phyloP scores from a whole-genome alignment of 768 basidiomycete genomes.

The Pholiota molesta region DNA sequence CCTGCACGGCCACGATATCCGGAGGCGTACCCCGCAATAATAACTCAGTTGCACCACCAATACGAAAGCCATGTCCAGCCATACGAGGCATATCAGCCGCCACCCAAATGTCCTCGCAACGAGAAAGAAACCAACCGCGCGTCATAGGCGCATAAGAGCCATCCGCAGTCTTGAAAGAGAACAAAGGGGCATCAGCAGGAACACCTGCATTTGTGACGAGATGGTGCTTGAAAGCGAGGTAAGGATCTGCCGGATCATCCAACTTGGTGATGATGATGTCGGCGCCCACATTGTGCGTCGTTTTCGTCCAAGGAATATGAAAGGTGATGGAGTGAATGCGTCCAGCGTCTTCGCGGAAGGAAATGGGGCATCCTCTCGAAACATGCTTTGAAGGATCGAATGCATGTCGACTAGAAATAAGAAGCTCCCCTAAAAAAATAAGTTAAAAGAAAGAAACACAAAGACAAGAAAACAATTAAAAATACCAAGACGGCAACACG shows the following conservation, averaged over 20 bases:
- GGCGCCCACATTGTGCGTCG: conserved; percentile 27
- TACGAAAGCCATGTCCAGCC: conserved; percentile 26
- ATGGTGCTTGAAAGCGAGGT: neutral
- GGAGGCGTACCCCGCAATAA: conserved; percentile 29
- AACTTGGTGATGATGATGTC: conserved; percentile 26
- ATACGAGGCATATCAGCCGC: neutral
- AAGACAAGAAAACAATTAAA: too few species aligned
- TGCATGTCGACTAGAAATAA: conserved; percentile 9
- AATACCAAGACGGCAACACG: conserved; percentile 31
- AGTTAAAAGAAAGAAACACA: too few species aligned
- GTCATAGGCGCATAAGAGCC: neutral
- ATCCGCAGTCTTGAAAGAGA: conserved; percentile 13
- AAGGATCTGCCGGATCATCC: conserved; percentile 3
- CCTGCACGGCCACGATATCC: conserved; percentile 33
- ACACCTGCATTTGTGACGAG: neutral
- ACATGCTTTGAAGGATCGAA: conserved; percentile 15
- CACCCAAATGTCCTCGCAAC: conserved; percentile 19
- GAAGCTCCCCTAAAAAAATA: conserved; percentile 34
- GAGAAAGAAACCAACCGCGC: neutral
- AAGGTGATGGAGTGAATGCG: conserved; percentile 16
- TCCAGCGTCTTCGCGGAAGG: conserved; percentile 18
- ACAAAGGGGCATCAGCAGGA: conserved; percentile 25
- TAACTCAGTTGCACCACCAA: conserved; percentile 28
- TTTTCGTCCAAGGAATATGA: conserved; percentile 42
- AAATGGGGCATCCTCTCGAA: conserved; percentile 32